Conservation (phyloP, 805 yeast species). For the Pichia californica region DNA sequence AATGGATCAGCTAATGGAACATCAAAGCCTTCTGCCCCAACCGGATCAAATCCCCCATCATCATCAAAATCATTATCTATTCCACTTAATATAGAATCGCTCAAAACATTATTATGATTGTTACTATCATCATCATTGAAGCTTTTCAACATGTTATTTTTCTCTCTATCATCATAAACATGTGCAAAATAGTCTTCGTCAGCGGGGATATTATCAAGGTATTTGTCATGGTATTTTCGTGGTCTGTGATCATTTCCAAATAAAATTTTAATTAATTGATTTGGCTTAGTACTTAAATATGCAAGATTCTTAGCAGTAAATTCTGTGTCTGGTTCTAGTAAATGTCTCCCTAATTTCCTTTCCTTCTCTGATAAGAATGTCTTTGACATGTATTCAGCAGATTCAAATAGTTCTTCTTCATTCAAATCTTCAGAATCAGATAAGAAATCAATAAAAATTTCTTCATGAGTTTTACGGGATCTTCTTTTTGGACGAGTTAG, state of each 20-base stretch:
- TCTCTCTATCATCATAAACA: too few species aligned
- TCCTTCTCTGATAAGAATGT: constrained; percentile 22
- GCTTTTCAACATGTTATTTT: constrained; percentile 28
- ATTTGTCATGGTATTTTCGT: constrained; percentile 9
- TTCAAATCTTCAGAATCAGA: constrained; percentile 19
- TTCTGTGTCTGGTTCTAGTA: constrained; percentile 44
- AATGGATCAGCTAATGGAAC: constrained; percentile 8
- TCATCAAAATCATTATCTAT: constrained; percentile 21
- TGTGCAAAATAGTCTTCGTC: constrained; percentile 49
- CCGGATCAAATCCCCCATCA: constrained; percentile 32
- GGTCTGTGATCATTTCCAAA: constrained; percentile 18
- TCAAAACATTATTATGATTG: constrained; percentile 15
- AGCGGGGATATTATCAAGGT: constrained; percentile 33
- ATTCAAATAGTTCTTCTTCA: constrained; percentile 23
- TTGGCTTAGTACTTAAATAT: constrained; percentile 41
- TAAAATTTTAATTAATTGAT: constrained; percentile 24
- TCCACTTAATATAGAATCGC: constrained; percentile 18
- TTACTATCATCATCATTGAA: constrained; percentile 4
- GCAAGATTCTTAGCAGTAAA: constrained; percentile 44
- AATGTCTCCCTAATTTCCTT: constrained; percentile 19
- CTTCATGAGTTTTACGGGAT: too few species aligned
- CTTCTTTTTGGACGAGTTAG: neutral
- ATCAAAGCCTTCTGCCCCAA: constrained; percentile 13
- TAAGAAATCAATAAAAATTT: constrained; percentile 24
- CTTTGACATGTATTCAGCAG: constrained; percentile 18